Conservation (phyloP, 108 stramenopile genomes). For the Nitzschia sp. region DNA sequence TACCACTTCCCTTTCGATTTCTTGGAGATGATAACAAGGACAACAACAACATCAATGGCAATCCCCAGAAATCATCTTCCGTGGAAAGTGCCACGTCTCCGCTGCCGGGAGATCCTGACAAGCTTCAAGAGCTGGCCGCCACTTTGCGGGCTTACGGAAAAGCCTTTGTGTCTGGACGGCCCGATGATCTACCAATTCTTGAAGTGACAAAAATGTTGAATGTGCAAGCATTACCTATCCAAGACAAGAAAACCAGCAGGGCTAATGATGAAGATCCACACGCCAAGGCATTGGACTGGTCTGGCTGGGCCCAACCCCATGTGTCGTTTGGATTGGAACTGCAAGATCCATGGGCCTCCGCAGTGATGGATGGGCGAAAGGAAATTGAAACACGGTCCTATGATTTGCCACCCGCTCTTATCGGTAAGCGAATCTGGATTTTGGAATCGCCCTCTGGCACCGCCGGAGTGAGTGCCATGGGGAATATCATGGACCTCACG, state of each 20-base stretch:
- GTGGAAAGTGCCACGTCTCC: slow-evolving; percentile 32
- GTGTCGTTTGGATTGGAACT: slow-evolving; percentile 66
- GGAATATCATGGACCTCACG: slow-evolving; percentile 26
- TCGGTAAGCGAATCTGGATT: slow-evolving; percentile 53
- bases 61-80: too few relatives aligned
- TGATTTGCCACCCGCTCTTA: slow-evolving; percentile 53
- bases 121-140: slow-evolving; percentile 29
- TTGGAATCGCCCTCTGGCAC: slow-evolving; percentile 53
- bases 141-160: slow-evolving; percentile 23
- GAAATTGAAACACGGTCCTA: slow-evolving; percentile 75
- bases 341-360: slow-evolving; percentile 67
- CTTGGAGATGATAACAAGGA: background rate
- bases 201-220: background rate
- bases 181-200: slow-evolving; percentile 32
- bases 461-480: slow-evolving; percentile 48
- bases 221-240: background rate
- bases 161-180: slow-evolving; percentile 28
- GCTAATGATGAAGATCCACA: slow-evolving; percentile 7
- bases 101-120: slow-evolving; percentile 25
- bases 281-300: slow-evolving; percentile 29
- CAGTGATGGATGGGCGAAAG: slow-evolving; percentile 55
- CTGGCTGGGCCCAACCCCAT: slow-evolving; percentile 24
- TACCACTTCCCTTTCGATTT: slow-evolving; percentile 45
- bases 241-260: background rate
- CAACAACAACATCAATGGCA: background rate